Conservation (phyloP, 2,329 filamentous ascomycete species). For the Monilinia polystroma region DNA sequence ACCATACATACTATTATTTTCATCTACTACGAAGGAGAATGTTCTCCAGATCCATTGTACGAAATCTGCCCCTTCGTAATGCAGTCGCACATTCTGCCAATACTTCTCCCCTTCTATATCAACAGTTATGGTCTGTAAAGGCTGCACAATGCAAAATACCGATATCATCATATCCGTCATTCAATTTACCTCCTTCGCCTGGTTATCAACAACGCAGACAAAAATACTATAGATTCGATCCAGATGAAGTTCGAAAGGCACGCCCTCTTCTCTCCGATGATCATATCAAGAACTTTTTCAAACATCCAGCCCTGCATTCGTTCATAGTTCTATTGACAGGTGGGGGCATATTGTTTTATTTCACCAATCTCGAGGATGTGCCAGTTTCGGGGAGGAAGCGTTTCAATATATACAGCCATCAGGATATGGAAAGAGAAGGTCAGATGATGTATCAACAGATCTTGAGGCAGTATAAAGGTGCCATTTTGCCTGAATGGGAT, state of each 20-base stretch:
- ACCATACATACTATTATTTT: neutral
- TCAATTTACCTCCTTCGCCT: constrained; percentile 17
- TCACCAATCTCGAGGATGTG: constrained; percentile 68
- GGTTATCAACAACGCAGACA: constrained; percentile 4
- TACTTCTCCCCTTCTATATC: neutral
- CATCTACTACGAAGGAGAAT: neutral
- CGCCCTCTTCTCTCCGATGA: constrained; percentile 44
- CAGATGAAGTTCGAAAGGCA: constrained; percentile 29
- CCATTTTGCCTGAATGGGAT: constrained; percentile 58
- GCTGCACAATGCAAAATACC: neutral
- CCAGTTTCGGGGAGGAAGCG: constrained; percentile 69
- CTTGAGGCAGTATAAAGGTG: constrained; percentile 53
- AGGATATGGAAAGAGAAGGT: constrained; percentile 54
- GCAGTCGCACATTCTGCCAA: neutral
- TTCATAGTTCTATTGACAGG: constrained; percentile 46
- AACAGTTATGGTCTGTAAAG: neutral
- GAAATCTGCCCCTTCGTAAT: neutral
- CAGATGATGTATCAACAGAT: constrained; percentile 56
- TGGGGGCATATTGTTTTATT: constrained; percentile 56
- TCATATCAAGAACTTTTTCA: constrained; percentile 40
- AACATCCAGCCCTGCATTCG: constrained; percentile 43
- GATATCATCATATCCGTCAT: neutral
- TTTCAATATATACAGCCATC: constrained; percentile 67
- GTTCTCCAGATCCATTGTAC: constrained; percentile 8
- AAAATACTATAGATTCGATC: constrained; percentile 29